These are phyloP conservation scores for Gyromitra esculenta DNA, from an alignment of 2,329 filamentous ascomycete species.

Conservation along the genomic window DNA sequence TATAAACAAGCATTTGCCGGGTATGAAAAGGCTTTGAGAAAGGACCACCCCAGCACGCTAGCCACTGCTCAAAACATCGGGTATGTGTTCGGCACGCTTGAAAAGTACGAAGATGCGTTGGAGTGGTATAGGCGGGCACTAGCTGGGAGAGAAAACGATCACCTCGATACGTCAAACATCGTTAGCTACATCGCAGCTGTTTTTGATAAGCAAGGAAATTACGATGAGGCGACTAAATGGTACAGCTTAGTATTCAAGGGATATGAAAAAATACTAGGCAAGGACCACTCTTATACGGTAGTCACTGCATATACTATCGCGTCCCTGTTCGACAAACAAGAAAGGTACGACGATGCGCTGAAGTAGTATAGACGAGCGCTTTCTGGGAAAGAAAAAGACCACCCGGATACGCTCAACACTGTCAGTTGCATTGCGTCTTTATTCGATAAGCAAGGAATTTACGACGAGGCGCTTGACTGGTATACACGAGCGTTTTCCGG, in stretches of 20 bases:
- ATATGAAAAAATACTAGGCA: constrained; percentile 27
- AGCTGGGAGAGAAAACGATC: constrained; percentile 26
- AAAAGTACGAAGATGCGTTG: constrained; percentile 41
- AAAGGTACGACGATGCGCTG: constrained; percentile 8
- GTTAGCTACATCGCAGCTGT: constrained; percentile 24
- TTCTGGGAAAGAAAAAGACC: not conserved
- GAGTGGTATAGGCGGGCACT: constrained; percentile 24
- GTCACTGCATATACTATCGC: constrained; percentile 13
- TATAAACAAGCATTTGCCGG: too few relatives aligned
- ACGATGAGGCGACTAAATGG: constrained; percentile 32
- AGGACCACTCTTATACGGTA: constrained; percentile 27
- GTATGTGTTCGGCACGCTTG: constrained; percentile 5
- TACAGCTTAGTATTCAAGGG: constrained; percentile 10
- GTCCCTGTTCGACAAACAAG: constrained; percentile 6
- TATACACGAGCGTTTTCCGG: too few relatives aligned
- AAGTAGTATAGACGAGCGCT: constrained; percentile 12
- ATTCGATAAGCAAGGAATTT: constrained; percentile 4
- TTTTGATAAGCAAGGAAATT: constrained; percentile 25
- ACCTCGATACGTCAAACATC: constrained; percentile 9
- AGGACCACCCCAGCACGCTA: too few relatives aligned
- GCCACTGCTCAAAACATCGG: constrained; percentile 17
- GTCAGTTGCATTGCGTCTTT: constrained; percentile 8
- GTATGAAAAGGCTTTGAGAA: too few relatives aligned
- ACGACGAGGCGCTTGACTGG: not conserved
- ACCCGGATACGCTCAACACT: not conserved